phyloP scores from a whole-genome alignment of 2,329 filamentous ascomycete species.

The Sordariomycetes sp. region DNA sequence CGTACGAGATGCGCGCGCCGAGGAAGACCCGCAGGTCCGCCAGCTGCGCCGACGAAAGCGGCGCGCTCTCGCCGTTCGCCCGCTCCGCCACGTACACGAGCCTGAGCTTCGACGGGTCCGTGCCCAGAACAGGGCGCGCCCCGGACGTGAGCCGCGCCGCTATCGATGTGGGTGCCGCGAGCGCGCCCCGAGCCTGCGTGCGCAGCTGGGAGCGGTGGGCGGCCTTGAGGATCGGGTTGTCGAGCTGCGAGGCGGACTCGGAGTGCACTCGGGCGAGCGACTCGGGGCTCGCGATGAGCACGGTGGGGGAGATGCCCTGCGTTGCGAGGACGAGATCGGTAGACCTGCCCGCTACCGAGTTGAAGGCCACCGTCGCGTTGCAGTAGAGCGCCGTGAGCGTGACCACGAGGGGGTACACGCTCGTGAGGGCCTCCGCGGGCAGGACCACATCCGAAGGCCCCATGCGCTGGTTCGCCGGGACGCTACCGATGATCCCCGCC shows the following conservation, averaged over 20 bases:
- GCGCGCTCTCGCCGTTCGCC: constrained; percentile 52
- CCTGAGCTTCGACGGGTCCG: constrained; percentile 62
- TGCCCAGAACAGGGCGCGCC: constrained; percentile 47
- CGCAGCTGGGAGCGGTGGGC: constrained; percentile 64
- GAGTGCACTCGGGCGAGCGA: constrained; percentile 60
- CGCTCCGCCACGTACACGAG: constrained; percentile 72
- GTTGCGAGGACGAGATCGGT: constrained; percentile 65
- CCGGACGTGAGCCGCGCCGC: constrained; percentile 32
- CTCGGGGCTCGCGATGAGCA: constrained; percentile 68
- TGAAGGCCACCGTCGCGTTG: constrained; percentile 78
- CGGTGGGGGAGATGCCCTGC: constrained; percentile 65
- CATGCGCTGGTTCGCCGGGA: constrained; percentile 68
- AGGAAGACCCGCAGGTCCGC: constrained; percentile 77
- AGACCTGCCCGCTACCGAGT: constrained; percentile 68
- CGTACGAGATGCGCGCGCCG: constrained; percentile 72
- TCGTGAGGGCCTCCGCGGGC: constrained; percentile 69
- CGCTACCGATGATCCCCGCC: constrained; percentile 62
- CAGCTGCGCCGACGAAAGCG: constrained; percentile 58
- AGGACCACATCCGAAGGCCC: constrained; percentile 70
- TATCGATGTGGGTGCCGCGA: constrained; percentile 48
- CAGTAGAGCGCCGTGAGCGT: constrained; percentile 76
- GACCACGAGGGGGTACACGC: constrained; percentile 68
- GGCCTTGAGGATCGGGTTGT: constrained; percentile 53
- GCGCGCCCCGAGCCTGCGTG: constrained; percentile 53
- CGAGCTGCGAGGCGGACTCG: constrained; percentile 47